A percentile compares a stretch with the other conserved stretches of the same genome.
Evolutionary conservation across 352 stramenopile species (phyloP).

Genomic region (Globisporangium alternatum): DNA sequence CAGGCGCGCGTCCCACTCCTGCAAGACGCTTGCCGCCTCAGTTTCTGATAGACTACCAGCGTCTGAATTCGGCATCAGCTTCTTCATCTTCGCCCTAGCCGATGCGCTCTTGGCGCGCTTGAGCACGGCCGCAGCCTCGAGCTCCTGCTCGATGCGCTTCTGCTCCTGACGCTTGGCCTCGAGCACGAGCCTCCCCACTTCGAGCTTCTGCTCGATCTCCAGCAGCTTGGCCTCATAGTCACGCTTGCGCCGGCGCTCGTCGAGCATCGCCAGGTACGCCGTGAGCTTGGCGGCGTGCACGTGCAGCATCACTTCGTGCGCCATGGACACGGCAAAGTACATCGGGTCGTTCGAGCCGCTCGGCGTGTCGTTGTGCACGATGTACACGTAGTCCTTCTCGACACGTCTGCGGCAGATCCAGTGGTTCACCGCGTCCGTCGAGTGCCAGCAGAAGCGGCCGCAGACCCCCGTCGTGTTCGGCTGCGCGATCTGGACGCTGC

Average conservation of each 20-base stretch:
- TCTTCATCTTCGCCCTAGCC: constrained; percentile 20
- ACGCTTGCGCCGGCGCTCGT: constrained; percentile 34
- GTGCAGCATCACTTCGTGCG: constrained; percentile 50
- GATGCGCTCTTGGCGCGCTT: constrained; percentile 4
- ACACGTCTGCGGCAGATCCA: constrained; percentile 40
- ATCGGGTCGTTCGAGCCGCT: constrained; percentile 37
- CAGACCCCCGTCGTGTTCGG: constrained; percentile 53
- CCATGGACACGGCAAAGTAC: constrained; percentile 52
- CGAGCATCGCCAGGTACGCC: constrained; percentile 40
- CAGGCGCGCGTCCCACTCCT: constrained; percentile 56
- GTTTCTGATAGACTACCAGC: not conserved
- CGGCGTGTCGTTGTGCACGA: constrained; percentile 41
- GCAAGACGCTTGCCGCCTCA: constrained; percentile 2
- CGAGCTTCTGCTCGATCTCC: constrained; percentile 69
- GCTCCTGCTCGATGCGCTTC: constrained; percentile 50
- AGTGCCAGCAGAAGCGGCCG: constrained; percentile 70
- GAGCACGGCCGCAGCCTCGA: constrained; percentile 33
- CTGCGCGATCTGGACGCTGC: constrained; percentile 47
- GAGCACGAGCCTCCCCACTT: constrained; percentile 44
- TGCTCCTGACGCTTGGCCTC: constrained; percentile 67
- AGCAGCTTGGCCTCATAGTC: constrained; percentile 56
- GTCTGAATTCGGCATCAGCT: not conserved
- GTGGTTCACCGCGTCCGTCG: constrained; percentile 25
- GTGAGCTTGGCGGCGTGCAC: constrained; percentile 43
- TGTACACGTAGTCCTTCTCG: constrained; percentile 56